These are phyloP conservation scores for Geum urbanum DNA, from an alignment of 306 rosid species.

Conservation along the genomic window DNA sequence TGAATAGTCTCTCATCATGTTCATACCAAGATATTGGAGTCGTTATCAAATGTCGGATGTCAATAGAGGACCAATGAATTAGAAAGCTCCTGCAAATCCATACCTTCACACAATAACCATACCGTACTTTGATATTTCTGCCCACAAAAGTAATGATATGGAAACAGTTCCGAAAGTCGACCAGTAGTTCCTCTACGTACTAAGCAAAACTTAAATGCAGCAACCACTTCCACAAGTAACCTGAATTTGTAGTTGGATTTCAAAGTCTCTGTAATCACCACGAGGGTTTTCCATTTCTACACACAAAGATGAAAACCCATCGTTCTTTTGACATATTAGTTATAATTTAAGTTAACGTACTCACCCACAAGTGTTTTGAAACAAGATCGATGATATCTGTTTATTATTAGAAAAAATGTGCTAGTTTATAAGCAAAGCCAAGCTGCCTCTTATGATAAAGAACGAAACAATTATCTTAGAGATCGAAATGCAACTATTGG, in stretches of 20 bases:
- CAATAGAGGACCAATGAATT: not conserved
- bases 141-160: not conserved
- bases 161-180: not conserved
- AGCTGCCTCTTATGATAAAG: too few relatives aligned
- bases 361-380: too few relatives aligned
- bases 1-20: not conserved
- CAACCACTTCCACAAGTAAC: not conserved
- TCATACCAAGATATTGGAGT: not conserved
- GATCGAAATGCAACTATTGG: too few relatives aligned
- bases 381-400: too few relatives aligned
- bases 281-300: not conserved
- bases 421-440: too few relatives aligned
- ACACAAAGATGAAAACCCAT: not conserved
- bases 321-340: too few relatives aligned
- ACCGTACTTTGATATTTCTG: not conserved
- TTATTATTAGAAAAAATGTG: too few relatives aligned
- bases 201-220: constrained; percentile 1
- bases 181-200: not conserved
- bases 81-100: not conserved
- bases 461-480: too few relatives aligned
- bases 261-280: too few relatives aligned
- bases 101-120: not conserved
- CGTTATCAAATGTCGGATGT: not conserved
- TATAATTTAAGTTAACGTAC: too few relatives aligned
- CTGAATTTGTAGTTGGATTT: not conserved